A percentile compares a stretch with the other conserved stretches of the same genome.
These are phyloP conservation scores for Leishmania turanica DNA, from an alignment of 208 protist species.

Conservation along the genomic window DNA sequence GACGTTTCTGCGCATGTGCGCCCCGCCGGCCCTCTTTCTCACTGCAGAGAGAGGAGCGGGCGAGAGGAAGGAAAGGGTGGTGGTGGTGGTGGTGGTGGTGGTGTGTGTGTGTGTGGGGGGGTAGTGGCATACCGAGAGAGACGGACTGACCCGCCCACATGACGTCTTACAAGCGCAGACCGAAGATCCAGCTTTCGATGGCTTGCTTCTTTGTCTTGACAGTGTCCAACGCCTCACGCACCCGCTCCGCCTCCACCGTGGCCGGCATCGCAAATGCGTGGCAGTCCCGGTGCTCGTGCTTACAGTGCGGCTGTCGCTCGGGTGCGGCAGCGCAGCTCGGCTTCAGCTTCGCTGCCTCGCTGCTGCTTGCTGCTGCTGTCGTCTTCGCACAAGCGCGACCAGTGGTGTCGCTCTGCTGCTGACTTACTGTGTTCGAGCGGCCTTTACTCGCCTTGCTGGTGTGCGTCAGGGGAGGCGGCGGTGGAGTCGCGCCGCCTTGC, in stretches of 20 bases:
- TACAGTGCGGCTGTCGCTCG: background rate
- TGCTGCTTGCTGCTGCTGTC: background rate
- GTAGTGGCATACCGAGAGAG: background rate
- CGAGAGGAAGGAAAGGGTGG: background rate
- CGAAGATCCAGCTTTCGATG: slow-evolving; percentile 31
- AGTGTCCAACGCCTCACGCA: slow-evolving; percentile 21
- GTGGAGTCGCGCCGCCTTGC: background rate
- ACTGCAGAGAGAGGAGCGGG: background rate
- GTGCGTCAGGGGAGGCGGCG: background rate
- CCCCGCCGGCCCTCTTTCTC: background rate
- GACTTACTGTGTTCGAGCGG: background rate
- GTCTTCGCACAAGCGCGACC: background rate
- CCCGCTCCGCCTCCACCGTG: slow-evolving; percentile 11
- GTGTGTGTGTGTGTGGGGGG: too few relatives aligned
- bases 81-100: too few relatives aligned
- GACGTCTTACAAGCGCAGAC: background rate
- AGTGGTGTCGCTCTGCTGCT: background rate
- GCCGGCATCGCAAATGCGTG: background rate
- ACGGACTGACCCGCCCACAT: background rate
- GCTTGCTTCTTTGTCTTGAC: slow-evolving; percentile 27
- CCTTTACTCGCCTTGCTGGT: background rate
- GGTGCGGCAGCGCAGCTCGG: background rate
- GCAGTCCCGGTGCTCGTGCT: background rate
- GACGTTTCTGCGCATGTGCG: too few relatives aligned
- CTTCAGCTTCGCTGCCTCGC: background rate